Evolutionary conservation across 2,329 filamentous ascomycete genomes (phyloP), one percentile per base, ranked within the genome.

Genomic region (Xylariaceae sp.): DNA sequence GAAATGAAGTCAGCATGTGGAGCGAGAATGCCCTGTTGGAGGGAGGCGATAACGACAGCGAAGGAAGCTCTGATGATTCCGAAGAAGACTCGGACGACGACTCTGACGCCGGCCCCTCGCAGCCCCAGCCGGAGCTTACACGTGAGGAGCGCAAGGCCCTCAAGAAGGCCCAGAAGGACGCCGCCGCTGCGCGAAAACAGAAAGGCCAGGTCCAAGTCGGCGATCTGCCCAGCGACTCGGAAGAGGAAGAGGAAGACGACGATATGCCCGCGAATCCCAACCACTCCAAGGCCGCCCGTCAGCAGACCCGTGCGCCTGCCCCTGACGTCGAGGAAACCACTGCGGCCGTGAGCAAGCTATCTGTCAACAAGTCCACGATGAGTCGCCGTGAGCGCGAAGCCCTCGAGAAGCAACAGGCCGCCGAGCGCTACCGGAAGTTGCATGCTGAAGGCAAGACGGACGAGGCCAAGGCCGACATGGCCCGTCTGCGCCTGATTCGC

Each of bases 381-480:
- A 81, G 72, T 67, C 71, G 79, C 51, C 73, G 80, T 71, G 78
- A 85, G 74, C 70, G 81, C 65, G 80, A 97, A 76, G 88, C 91
- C 2, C 68, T 94, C 35, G 88, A 96, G 74, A 91, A 91, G 1
- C 86, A 87, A 60, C 88, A 92, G 70, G 90, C 89, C 32, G 91
- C 91, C 71, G 91, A 96, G 77, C 81, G 85, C 63, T 96, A 96
- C 69, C 83, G 90, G 77, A 95, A 95, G 74, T 72, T 96, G 65
- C 92, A 96, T 67, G 89, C 91, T 54, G 88, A 91, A 68, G 92
- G 92, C 67, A 97, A 97, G 84, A 97, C 94, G 44, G 94, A 99
- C 58, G 89, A 96, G 78, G 91, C 92, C 47, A 87, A 89, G 70
- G 86, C 89, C 4, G 94, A 99, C 73, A 69, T 97, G 63, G 92